Evolutionary conservation across 148 eudicot genomes (phyloP), one percentile per base, ranked within the genome.

Genomic region (Rhododendron molle): DNA sequence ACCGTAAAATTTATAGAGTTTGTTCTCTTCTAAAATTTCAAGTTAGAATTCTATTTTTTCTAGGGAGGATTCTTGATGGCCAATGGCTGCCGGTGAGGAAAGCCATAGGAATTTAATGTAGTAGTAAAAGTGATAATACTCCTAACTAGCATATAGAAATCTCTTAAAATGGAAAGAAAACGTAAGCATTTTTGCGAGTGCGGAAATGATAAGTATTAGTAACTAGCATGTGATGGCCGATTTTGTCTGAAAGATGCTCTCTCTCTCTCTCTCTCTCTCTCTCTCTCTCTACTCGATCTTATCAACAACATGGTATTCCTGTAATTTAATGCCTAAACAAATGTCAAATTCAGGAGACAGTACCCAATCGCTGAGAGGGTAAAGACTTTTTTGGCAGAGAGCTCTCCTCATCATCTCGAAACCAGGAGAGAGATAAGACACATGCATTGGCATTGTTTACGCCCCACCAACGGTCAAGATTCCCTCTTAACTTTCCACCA

Each of bases 401-500:
- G 26, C 65, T 3, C 65, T 3, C 7, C 65, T 20, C 65, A 16
- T 16, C 81, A 49, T 87, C 86, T 89, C 85, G 93, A 89, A 86
- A 85, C 54, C 88, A 84, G 92, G 95, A 93, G 54, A 91, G 14
- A 50, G 2, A 90, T 89, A 88, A 76, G 89, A 90, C 90, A 93
- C 91, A 93, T 91, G 92, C 95, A 91, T 89, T 90, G 87, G 40
- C 54, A 52, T 15, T 15, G 56, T 85, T 85, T 28, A 1, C 67
- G 20, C 84, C 76, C 76, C 85, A 81, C 90, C 89, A 81, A 92
- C 92, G 95, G 89, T 84, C 90, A 28, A 72, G 91, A 93, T 93
- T 88, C 89, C 44, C 40, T 83, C 47, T 3, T 11, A n/a, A 43
- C 52, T 83, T 85, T 89, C 87, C 86, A 56, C 88, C 76, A 77